phyloP scores from a whole-genome alignment of 2,329 filamentous ascomycete genomes.

The Colletotrichum musae region DNA sequence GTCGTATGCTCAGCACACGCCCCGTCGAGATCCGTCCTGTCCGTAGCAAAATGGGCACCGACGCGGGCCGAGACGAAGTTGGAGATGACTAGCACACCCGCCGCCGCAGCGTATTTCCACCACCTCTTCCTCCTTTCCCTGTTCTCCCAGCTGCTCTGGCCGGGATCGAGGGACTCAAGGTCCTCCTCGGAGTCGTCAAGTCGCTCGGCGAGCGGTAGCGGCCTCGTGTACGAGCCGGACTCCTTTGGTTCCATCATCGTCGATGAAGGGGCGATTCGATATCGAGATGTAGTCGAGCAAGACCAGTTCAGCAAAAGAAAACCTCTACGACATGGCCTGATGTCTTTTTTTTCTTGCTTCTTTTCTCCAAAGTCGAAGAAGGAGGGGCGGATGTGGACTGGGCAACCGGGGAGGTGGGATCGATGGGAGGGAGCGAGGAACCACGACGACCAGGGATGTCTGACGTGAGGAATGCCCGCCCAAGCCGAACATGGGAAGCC shows the following conservation, averaged over 20 bases:
- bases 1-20: constrained; percentile 51
- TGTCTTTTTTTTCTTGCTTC: not conserved
- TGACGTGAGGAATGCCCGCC: constrained; percentile 27
- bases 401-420: constrained; percentile 2
- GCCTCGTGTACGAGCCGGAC: constrained; percentile 16
- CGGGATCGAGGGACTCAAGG: constrained; percentile 33
- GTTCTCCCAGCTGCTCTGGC: constrained; percentile 15
- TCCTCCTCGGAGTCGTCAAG: constrained; percentile 43
- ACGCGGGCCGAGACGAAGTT: constrained; percentile 42
- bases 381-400: not conserved
- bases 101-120: constrained; percentile 18
- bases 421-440: constrained; percentile 28
- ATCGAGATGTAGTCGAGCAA: not conserved
- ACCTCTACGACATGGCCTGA: not conserved
- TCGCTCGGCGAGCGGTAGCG: constrained; percentile 39
- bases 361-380: not conserved
- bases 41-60: constrained; percentile 41
- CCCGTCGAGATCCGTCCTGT: constrained; percentile 39
- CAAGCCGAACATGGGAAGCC: not conserved
- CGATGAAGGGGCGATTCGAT: constrained; percentile 12
- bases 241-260: constrained; percentile 41
- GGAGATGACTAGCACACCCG: constrained; percentile 32
- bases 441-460: constrained; percentile 23
- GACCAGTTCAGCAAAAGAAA: not conserved
- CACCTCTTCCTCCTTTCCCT: not conserved